Evolutionary conservation across 139 green algal genomes (phyloP), one percentile per base, ranked within the genome.

Genomic region (Ettlia oleoabundans): DNA sequence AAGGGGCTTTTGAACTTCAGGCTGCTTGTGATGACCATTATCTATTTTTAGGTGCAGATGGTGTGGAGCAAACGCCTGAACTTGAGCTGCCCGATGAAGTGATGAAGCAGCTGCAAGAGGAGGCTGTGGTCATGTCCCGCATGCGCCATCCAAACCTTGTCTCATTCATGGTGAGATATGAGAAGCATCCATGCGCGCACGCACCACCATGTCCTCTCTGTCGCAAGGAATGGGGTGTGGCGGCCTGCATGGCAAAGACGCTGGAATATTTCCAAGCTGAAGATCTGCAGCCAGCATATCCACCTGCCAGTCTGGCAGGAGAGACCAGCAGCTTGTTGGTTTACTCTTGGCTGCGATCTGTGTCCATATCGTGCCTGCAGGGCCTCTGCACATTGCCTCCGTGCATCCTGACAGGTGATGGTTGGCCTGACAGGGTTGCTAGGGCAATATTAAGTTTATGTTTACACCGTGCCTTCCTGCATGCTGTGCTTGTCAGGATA

Each of bases 61-160:
- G 65, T 1, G 65, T 52, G 1, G 65, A 42, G 33, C 65, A 51
- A 15, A 51, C 65, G 7, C 33, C 18, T 18, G 18, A 47, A 3
- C 65, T 72, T 10, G 33, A 52, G 65, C 65, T 72, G 33, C 65
- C 65, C 1, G 37, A 32, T 19, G 64, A 41, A 33, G 7, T 41
- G 4, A 71, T 71, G 64, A 42, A 4, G 3, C 30, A 71, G 64
- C 43, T 86, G 21, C 22, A 38, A 18, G 52, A 74, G 84, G 83
- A 92, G 78, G 86, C 88, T 6, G 70, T 43, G 55, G 82, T 92
- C 65, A 88, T 92, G 88, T 73, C 76, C 8, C 35, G 72, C 1
- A 76, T 92, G 42, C 71, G 89, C 24, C 89, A 92, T 71, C 85
- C 89, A 61, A 92, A 92, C 74, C 52, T 87, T 3, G 75, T 90